Conservation (phyloP, 495 filamentous ascomycete genomes). For the Aspergillus avenaceus region DNA sequence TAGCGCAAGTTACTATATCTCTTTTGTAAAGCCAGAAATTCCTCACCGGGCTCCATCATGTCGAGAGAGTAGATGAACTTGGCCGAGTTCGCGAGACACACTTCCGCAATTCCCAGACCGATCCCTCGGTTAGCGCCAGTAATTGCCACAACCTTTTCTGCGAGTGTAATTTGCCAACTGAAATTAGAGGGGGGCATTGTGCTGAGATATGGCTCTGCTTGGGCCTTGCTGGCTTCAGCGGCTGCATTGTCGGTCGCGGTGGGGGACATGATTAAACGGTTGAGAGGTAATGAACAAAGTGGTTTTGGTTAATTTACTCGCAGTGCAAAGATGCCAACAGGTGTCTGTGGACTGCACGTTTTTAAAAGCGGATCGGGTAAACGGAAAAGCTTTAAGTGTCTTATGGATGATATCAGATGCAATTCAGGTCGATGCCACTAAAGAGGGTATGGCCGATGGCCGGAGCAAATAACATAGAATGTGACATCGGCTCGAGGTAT, state of each 20-base stretch:
- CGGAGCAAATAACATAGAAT: too few species aligned
- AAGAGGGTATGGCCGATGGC: too few species aligned
- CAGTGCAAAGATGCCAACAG: too few species aligned
- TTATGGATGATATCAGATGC: too few species aligned
- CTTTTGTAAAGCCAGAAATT: conserved; percentile 30
- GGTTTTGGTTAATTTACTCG: too few species aligned
- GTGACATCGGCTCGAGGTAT: neutral
- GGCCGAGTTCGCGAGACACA: conserved; percentile 36
- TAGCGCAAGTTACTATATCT: conserved; percentile 31
- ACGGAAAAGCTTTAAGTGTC: too few species aligned
- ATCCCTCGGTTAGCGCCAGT: conserved; percentile 40
- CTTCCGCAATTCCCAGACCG: conserved; percentile 36
- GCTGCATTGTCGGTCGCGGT: conserved; percentile 11
- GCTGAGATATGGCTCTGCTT: conserved; percentile 11
- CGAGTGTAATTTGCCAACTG: conserved; percentile 26
- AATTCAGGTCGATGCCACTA: too few species aligned
- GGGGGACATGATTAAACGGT: conserved; percentile 20
- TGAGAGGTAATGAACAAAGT: too few species aligned
- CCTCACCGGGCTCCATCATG: conserved; percentile 37
- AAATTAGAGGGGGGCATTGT: conserved; percentile 22
- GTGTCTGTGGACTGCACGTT: too few species aligned
- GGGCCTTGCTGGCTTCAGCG: conserved; percentile 3
- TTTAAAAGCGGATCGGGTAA: too few species aligned
- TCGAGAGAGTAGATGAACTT: conserved; percentile 38
- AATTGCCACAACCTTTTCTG: conserved; percentile 28